These are phyloP conservation scores for Brassica cretica DNA, from an alignment of 345 rosid genomes.

Conservation along the genomic window DNA sequence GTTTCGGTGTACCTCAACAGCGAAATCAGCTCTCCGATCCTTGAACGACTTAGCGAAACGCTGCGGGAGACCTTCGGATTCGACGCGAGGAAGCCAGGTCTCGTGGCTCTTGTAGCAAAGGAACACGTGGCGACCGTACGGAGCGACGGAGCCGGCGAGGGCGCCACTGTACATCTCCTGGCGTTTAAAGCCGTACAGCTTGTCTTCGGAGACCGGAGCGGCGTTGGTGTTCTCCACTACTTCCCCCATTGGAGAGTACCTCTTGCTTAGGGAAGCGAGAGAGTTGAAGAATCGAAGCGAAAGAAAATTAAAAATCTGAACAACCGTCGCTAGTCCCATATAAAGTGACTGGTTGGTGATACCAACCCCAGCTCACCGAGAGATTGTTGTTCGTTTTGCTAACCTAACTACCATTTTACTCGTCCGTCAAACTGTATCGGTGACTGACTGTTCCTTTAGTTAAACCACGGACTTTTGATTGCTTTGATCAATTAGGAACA, in stretches of 20 bases:
- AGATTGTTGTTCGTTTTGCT: background rate
- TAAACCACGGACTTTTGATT: background rate
- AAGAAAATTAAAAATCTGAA: background rate
- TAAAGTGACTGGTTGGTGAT: constrained; percentile 32
- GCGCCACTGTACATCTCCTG: constrained; percentile 63
- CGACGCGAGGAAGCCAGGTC: constrained; percentile 76
- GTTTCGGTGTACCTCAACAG: constrained; percentile 47
- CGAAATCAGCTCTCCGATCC: constrained; percentile 62
- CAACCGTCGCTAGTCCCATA: constrained; percentile 27
- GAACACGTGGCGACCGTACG: constrained; percentile 82
- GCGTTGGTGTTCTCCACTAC: constrained; percentile 34
- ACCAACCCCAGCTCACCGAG: background rate
- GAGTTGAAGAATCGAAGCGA: constrained; percentile 18
- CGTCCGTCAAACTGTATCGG: background rate
- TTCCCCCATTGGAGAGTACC: constrained; percentile 50
- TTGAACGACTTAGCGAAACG: constrained; percentile 60
- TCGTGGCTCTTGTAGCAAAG: constrained; percentile 64
- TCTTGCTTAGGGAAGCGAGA: constrained; percentile 12
- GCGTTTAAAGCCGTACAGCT: constrained; percentile 70
- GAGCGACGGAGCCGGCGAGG: constrained; percentile 64
- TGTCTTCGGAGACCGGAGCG: constrained; percentile 49
- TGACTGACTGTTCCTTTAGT: background rate
- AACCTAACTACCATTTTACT: background rate
- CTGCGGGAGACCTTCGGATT: constrained; percentile 68
- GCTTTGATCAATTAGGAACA: background rate